These are phyloP conservation scores for Apiotrichum laibachii DNA, from an alignment of 1,284 basidiomycete genomes.

Conservation along the genomic window DNA sequence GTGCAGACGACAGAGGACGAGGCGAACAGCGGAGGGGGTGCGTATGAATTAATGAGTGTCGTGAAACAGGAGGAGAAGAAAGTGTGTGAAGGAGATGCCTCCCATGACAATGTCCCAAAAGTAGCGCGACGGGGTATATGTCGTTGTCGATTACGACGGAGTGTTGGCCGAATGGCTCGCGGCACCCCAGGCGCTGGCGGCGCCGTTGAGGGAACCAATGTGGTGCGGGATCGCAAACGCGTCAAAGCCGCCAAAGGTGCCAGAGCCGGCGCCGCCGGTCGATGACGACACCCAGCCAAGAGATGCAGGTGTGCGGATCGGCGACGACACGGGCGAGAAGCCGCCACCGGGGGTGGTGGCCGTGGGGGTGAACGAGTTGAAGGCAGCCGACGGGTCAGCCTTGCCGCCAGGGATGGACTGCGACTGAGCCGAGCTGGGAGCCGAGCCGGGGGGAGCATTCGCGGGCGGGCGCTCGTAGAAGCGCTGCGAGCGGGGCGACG, in stretches of 20 bases:
- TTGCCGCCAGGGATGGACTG: constrained; percentile 4
- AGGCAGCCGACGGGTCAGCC: constrained; percentile 8
- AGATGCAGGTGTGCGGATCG: constrained; percentile 40
- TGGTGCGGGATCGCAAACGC: constrained; percentile 22
- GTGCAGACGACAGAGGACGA: neutral
- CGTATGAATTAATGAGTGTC: neutral
- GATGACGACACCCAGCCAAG: constrained; percentile 37
- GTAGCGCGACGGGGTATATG: constrained; percentile 2
- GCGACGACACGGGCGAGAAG: constrained; percentile 41
- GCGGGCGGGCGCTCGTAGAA: constrained; percentile 25
- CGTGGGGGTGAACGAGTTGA: constrained; percentile 18
- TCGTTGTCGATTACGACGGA: constrained; percentile 4
- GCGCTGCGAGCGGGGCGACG: constrained; percentile 38
- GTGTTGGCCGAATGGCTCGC: constrained; percentile 13
- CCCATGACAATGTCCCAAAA: constrained; percentile 1
- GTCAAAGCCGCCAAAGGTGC: constrained; percentile 19
- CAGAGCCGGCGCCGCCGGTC: constrained; percentile 9
- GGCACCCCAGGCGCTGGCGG: constrained; percentile 37
- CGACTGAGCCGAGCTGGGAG: neutral
- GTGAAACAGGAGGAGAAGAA: neutral
- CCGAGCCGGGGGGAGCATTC: constrained; percentile 2
- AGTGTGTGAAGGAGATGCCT: neutral
- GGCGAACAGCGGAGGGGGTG: neutral
- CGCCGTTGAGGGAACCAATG: constrained; percentile 31
- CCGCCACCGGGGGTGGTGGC: constrained; percentile 16